Conservation (phyloP, 2,329 filamentous ascomycete species). For the Amauroascus verrucosus region DNA sequence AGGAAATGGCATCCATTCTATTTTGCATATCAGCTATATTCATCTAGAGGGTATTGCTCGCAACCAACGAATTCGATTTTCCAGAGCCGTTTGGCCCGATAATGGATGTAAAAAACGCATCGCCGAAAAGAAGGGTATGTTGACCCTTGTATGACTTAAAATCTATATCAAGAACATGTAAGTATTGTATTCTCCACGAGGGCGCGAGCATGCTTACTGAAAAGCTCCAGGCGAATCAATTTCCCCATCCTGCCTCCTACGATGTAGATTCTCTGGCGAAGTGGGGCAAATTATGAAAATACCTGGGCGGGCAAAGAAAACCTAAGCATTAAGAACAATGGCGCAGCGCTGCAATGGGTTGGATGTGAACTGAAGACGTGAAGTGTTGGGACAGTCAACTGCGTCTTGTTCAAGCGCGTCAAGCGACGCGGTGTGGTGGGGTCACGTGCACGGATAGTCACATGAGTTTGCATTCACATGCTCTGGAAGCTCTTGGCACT, state of each 20-base stretch:
- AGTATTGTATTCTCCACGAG: slow-evolving; percentile 16
- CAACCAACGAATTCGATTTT: slow-evolving; percentile 85
- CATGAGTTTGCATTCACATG: no score
- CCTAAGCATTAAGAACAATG: background rate
- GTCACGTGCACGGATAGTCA: no score
- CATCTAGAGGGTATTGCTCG: background rate
- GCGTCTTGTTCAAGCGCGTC: no score
- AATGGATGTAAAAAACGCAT: slow-evolving; percentile 98
- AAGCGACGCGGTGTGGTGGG: background rate
- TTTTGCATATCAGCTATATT: slow-evolving; percentile 9
- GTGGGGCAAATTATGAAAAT: background rate
- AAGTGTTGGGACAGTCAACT: background rate
- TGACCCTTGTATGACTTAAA: slow-evolving; percentile 99
- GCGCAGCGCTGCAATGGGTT: background rate
- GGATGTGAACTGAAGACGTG: background rate
- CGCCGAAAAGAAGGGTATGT: slow-evolving; percentile 85
- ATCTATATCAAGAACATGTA: slow-evolving; percentile 45
- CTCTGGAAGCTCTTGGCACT: background rate
- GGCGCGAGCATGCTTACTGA: slow-evolving; percentile 52
- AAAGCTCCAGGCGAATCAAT: slow-evolving; percentile 86
- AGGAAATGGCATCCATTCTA: slow-evolving; percentile 98
- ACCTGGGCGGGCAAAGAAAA: background rate
- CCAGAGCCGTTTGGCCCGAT: slow-evolving; percentile 99
- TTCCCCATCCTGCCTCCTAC: slow-evolving; percentile 62
- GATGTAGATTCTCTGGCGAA: background rate